Evolutionary conservation across 2,329 filamentous ascomycete species (phyloP).

Genomic region (Ophiostoma ulmi): DNA sequence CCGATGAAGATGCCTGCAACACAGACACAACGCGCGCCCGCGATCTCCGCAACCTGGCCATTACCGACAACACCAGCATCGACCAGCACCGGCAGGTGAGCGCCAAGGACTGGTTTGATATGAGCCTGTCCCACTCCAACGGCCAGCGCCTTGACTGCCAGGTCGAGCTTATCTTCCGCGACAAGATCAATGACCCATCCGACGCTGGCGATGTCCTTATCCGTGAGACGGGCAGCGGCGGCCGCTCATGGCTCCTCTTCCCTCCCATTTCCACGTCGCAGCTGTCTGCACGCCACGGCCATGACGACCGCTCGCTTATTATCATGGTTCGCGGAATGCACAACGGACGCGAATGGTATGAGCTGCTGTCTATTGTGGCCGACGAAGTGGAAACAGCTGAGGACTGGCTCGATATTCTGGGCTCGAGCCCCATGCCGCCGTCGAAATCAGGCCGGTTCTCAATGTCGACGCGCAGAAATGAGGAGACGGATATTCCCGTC

Average conservation of each 20-base stretch:
- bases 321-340: slow-evolving; percentile 69
- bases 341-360: slow-evolving; percentile 69
- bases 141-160: slow-evolving; percentile 86
- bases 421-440: slow-evolving; percentile 43
- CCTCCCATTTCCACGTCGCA: slow-evolving; percentile 71
- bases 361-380: slow-evolving; percentile 71
- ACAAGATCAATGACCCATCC: slow-evolving; percentile 63
- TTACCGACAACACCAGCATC: slow-evolving; percentile 64
- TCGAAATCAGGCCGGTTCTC: slow-evolving; percentile 22
- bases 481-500: slow-evolving; percentile 36
- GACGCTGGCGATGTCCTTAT: slow-evolving; percentile 82
- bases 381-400: slow-evolving; percentile 70
- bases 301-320: slow-evolving; percentile 65
- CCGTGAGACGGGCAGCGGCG: slow-evolving; percentile 71
- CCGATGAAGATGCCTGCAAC: slow-evolving; percentile 78
- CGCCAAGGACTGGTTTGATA: slow-evolving; percentile 82
- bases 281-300: slow-evolving; percentile 75
- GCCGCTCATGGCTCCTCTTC: slow-evolving; percentile 77
- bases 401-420: slow-evolving; percentile 84
- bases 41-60: slow-evolving; percentile 70
- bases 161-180: slow-evolving; percentile 79
- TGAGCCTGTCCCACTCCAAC: slow-evolving; percentile 80
- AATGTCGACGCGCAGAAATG: slow-evolving; percentile 26
- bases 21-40: slow-evolving; percentile 78
- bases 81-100: slow-evolving; percentile 76